Conservation (phyloP, 768 basidiomycete genomes). For the Xerocomus potaroensis region DNA sequence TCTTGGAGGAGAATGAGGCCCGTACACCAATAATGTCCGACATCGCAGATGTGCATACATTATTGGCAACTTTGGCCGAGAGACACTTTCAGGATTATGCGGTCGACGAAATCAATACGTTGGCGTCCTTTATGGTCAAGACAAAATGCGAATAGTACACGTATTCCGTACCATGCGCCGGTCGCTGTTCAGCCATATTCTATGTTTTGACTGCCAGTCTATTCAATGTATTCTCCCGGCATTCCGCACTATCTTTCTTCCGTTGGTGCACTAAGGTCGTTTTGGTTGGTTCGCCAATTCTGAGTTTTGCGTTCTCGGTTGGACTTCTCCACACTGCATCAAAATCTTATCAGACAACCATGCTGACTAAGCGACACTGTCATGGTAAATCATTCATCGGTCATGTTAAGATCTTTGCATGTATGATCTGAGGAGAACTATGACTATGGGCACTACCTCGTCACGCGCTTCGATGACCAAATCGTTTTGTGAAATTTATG, state of each 20-base stretch:
- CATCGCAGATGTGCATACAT: conserved; percentile 58
- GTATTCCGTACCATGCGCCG: conserved; percentile 13
- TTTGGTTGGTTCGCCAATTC: neutral
- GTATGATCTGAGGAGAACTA: neutral
- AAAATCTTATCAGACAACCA: conserved; percentile 26
- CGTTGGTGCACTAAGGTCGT: conserved; percentile 1
- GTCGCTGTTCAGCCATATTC: conserved; percentile 13
- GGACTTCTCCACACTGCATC: neutral
- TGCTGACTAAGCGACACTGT: conserved; percentile 21
- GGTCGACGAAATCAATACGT: conserved; percentile 73
- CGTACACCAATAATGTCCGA: conserved; percentile 70
- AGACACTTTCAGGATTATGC: conserved; percentile 64
- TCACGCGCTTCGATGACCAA: too few species aligned
- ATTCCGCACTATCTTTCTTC: neutral
- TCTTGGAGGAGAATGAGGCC: conserved; percentile 57
- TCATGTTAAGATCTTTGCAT: too few species aligned
- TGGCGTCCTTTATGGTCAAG: conserved; percentile 79
- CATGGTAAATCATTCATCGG: too few species aligned
- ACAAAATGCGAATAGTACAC: conserved; percentile 43
- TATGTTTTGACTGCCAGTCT: conserved; percentile 4
- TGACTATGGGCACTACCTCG: neutral
- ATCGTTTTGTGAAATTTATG: conserved; percentile 14
- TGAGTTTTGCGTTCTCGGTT: neutral
- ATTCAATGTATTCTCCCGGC: conserved; percentile 17
- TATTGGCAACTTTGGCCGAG: conserved; percentile 67